phyloP scores from a whole-genome alignment of 140 eudicot genomes.

The Cichorium intybus region DNA sequence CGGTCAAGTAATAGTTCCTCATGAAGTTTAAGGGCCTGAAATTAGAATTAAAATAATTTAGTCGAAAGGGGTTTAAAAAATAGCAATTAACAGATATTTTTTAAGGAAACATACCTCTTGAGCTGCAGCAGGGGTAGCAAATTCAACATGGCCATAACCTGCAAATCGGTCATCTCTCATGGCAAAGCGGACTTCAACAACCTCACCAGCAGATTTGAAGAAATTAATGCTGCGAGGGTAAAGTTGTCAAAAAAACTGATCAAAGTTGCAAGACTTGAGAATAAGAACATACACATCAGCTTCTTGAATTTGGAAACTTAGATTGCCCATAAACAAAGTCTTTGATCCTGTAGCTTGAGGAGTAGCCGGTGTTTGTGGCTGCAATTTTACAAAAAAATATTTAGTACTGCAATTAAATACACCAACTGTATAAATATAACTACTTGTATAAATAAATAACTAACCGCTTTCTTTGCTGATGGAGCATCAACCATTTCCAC shows the following conservation, averaged over 20 bases:
- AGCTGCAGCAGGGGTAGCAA: slow-evolving; percentile 72
- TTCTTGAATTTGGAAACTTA: slow-evolving; percentile 50
- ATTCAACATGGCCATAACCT: slow-evolving; percentile 92
- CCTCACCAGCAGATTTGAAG: slow-evolving; percentile 70
- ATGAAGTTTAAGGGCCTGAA: slow-evolving; percentile 68
- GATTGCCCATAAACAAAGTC: slow-evolving; percentile 83
- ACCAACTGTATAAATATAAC: too few species aligned
- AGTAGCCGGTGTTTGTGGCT: slow-evolving; percentile 74
- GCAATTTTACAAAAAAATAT: too few species aligned
- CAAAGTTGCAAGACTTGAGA: background rate
- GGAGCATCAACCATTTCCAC: slow-evolving; percentile 76
- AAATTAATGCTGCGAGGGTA: slow-evolving; percentile 55
- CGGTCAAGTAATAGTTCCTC: slow-evolving; percentile 56
- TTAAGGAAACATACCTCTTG: slow-evolving; percentile 48
- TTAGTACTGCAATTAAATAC: too few species aligned
- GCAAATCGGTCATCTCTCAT: slow-evolving; percentile 47
- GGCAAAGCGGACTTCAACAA: slow-evolving; percentile 64
- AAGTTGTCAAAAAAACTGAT: slow-evolving; percentile 1
- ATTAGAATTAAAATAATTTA: background rate
- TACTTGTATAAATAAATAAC: slow-evolving; percentile 14
- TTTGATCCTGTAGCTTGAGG: slow-evolving; percentile 63
- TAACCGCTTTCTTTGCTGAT: slow-evolving; percentile 53
- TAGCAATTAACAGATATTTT: too few species aligned
- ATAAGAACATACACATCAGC: slow-evolving; percentile 58
- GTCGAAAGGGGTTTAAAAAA: background rate